Percentiles rank a stretch among this genome's conserved stretches.
phyloP scores from a whole-genome alignment of 768 basidiomycete genomes.

The Hygrocybe punicea region DNA sequence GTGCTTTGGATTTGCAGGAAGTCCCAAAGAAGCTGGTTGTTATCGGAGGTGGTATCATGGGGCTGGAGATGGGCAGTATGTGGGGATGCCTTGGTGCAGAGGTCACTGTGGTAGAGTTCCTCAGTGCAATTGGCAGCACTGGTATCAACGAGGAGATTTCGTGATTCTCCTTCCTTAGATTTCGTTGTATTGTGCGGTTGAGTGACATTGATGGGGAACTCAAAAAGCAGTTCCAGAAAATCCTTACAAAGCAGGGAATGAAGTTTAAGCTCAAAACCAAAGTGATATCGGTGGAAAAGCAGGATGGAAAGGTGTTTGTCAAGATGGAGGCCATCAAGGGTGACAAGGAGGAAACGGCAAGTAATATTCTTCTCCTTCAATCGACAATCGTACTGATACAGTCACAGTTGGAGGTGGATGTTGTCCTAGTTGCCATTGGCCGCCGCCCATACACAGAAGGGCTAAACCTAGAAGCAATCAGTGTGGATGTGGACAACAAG shows the following conservation, averaged over 20 bases:
- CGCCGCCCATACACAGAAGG: conserved; percentile 88
- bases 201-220: not conserved
- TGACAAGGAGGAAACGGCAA: conserved; percentile 83
- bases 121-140: conserved; percentile 84
- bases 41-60: conserved; percentile 97
- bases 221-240: conserved; percentile 93
- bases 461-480: conserved; percentile 85
- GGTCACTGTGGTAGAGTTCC: conserved; percentile 95
- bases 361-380: not conserved
- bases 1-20: conserved; percentile 81
- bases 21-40: conserved; percentile 97
- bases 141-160: conserved; percentile 96
- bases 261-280: conserved; percentile 99
- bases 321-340: conserved; percentile 91
- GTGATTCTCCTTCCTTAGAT: conserved; percentile 49
- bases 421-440: conserved; percentile 93
- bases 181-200: not conserved
- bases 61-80: conserved; percentile 95
- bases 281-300: conserved; percentile 85
- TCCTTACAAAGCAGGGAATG: conserved; percentile 85
- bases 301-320: conserved; percentile 78
- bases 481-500: conserved; percentile 85
- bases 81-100: conserved; percentile 96
- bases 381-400: not conserved
- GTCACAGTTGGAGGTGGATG: conserved; percentile 81